phyloP scores from a whole-genome alignment of 2,329 filamentous ascomycete species.

The Calonectria naviculata region DNA sequence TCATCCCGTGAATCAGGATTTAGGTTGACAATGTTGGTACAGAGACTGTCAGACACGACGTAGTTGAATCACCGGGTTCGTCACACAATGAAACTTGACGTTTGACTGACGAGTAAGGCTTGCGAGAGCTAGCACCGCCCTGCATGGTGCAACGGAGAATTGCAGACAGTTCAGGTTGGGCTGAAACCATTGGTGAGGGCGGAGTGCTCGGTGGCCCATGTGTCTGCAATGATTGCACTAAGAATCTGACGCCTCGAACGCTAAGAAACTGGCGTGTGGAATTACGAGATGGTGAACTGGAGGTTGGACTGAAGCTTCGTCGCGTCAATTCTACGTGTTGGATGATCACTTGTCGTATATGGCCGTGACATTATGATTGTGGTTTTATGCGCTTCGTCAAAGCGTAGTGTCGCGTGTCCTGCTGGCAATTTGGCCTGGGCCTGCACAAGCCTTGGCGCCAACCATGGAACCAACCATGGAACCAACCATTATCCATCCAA shows the following conservation, averaged over 20 bases:
- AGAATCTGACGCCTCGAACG: not conserved
- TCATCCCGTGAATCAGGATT: not conserved
- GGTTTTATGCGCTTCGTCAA: not conserved
- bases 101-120: not conserved
- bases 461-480: too few species aligned
- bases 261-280: not conserved
- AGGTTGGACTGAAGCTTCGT: not conserved
- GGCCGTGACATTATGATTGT: not conserved
- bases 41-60: not conserved
- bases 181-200: not conserved
- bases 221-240: not conserved
- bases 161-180: constrained; percentile 4
- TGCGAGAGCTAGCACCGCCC: not conserved
- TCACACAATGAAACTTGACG: not conserved
- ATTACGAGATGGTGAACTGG: not conserved
- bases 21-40: not conserved
- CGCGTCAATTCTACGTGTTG: not conserved
- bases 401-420: not conserved
- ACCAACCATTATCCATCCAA: not conserved
- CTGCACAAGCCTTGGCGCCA: too few species aligned
- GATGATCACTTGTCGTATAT: not conserved
- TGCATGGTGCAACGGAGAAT: not conserved
- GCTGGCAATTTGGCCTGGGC: not conserved
- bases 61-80: not conserved
- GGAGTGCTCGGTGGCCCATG: not conserved